Evolutionary conservation across 2,329 filamentous ascomycete genomes (phyloP).

Genomic region (Stagonosporopsis cucurbitacearum): DNA sequence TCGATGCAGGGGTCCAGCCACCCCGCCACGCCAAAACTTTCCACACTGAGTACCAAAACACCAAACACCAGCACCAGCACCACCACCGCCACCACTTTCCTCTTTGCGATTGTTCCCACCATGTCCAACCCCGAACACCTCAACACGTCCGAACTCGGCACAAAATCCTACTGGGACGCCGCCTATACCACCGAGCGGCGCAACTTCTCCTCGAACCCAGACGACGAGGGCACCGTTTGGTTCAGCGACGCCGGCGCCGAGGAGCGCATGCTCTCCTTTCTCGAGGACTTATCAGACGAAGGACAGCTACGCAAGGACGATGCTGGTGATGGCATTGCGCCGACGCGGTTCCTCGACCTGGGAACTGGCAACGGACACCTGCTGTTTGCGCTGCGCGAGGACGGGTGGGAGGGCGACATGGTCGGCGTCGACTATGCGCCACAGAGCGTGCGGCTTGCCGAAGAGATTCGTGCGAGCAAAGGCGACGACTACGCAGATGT

Average conservation of each 20-base stretch:
- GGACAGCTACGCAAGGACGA: constrained; percentile 54
- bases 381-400: constrained; percentile 77
- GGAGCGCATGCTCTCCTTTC: constrained; percentile 74
- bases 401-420: constrained; percentile 72
- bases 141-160: constrained; percentile 80
- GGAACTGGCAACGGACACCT: constrained; percentile 95
- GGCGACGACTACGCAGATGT: constrained; percentile 45
- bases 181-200: constrained; percentile 74
- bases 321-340: constrained; percentile 18
- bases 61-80: too few species aligned
- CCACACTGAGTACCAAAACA: background rate
- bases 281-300: constrained; percentile 59
- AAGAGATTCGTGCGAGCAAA: constrained; percentile 60
- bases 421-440: constrained; percentile 89
- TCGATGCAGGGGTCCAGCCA: background rate
- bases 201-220: constrained; percentile 74
- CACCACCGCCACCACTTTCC: background rate
- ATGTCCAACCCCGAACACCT: constrained; percentile 55
- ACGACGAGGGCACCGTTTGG: constrained; percentile 90
- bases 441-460: constrained; percentile 75
- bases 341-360: constrained; percentile 76
- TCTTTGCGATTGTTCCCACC: background rate
- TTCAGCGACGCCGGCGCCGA: constrained; percentile 94
- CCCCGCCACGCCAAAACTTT: constrained; percentile 9
- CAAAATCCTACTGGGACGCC: constrained; percentile 70